Conservation (phyloP, 768 basidiomycete genomes). For the Tricholoma saponaceum region DNA sequence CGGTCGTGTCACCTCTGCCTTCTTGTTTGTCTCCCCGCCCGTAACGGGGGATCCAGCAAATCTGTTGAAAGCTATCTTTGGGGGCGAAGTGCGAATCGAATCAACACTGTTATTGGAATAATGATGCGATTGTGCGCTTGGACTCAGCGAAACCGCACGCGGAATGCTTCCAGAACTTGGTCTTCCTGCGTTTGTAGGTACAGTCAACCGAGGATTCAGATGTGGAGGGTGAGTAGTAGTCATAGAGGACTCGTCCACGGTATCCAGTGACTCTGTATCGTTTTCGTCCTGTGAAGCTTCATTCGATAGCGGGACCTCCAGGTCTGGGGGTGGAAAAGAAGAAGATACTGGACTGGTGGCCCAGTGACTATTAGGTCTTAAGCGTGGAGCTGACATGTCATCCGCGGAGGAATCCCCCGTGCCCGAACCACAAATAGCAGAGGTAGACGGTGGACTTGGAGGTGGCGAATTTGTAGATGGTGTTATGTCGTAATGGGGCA, state of each 20-base stretch:
- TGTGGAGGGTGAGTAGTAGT: conserved; percentile 1
- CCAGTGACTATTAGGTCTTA: conserved; percentile 25
- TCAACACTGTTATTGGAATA: conserved; percentile 19
- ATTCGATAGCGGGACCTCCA: not conserved
- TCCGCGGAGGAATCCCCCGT: not conserved
- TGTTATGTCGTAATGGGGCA: conserved; percentile 44
- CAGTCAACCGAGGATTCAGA: conserved; percentile 15
- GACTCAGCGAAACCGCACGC: conserved; percentile 50
- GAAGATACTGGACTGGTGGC: conserved; percentile 30
- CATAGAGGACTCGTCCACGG: conserved; percentile 4
- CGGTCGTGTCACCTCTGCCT: conserved; percentile 9
- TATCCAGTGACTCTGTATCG: conserved; percentile 17
- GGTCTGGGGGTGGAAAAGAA: conserved; percentile 19
- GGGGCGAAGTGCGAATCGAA: conserved; percentile 8
- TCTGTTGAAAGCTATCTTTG: not conserved
- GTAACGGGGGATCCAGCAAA: conserved; percentile 6
- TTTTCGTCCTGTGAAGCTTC: conserved; percentile 3
- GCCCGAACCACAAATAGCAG: conserved; percentile 20
- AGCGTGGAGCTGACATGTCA: conserved; percentile 12
- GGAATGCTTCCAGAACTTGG: conserved; percentile 43
- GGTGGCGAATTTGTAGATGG: conserved; percentile 23
- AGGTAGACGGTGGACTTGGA: conserved; percentile 24
- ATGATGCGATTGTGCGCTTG: conserved; percentile 15
- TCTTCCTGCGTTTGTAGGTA: conserved; percentile 43
- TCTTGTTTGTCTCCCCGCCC: not conserved